phyloP scores from a whole-genome alignment of 2,329 filamentous ascomycete species.

The Hypoxylon sp. region DNA sequence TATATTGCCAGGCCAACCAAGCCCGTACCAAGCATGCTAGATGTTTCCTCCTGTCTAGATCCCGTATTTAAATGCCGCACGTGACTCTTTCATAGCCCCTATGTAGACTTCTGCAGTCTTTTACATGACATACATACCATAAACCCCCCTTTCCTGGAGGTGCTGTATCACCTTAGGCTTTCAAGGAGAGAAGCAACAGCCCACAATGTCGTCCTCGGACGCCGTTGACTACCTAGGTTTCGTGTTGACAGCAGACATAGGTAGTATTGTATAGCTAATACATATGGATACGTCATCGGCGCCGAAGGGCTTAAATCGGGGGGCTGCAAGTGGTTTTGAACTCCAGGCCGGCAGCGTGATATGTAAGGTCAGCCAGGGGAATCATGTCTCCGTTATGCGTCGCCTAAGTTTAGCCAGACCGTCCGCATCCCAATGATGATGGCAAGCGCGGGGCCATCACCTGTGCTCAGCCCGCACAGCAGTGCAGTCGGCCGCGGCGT shows the following conservation, averaged over 20 bases:
- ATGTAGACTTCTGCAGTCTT: constrained; percentile 26
- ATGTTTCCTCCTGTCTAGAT: constrained; percentile 15
- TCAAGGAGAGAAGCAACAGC: constrained; percentile 23
- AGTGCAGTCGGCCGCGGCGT: constrained; percentile 34
- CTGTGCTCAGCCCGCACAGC: constrained; percentile 26
- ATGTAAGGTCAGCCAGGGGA: constrained; percentile 24
- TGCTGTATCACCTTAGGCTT: constrained; percentile 38
- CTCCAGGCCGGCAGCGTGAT: constrained; percentile 21
- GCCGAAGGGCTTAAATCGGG: constrained; percentile 15
- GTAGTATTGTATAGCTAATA: constrained; percentile 10
- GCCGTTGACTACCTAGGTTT: neutral
- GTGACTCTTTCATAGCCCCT: constrained; percentile 29
- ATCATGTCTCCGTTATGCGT: no score
- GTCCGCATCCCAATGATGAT: constrained; percentile 14
- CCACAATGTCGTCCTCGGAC: constrained; percentile 6
- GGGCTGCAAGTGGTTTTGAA: constrained; percentile 7
- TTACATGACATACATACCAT: constrained; percentile 11
- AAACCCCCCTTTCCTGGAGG: constrained; percentile 20
- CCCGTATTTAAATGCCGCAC: constrained; percentile 25
- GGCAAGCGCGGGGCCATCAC: constrained; percentile 34
- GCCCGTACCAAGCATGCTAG: constrained; percentile 18
- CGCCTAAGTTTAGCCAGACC: constrained; percentile 14
- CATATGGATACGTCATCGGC: constrained; percentile 33
- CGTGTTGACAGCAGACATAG: neutral
- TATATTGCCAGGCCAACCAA: constrained; percentile 29